These are phyloP conservation scores for Nannizziopsis arthrosporioides DNA, from an alignment of 2,329 filamentous ascomycete genomes.

Conservation along the genomic window DNA sequence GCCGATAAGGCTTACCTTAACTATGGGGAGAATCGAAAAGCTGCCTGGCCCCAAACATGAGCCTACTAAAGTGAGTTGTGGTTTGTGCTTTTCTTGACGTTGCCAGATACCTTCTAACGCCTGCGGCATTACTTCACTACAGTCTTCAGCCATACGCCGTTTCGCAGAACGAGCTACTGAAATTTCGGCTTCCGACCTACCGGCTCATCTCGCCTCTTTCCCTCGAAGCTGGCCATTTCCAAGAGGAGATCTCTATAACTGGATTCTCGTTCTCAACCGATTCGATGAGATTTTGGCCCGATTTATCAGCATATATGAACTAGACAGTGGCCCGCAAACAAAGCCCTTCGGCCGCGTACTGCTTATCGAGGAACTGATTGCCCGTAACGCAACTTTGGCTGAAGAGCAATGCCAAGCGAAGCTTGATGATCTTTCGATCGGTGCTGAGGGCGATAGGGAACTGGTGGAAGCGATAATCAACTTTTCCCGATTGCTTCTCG, in stretches of 20 bases:
- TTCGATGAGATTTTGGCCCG: constrained; percentile 81
- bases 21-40: constrained; percentile 45
- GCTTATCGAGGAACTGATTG: constrained; percentile 37
- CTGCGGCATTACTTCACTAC: constrained; percentile 15
- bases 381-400: constrained; percentile 48
- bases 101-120: constrained; percentile 16
- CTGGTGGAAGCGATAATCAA: constrained; percentile 68
- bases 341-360: constrained; percentile 51
- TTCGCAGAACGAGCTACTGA: constrained; percentile 63
- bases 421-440: constrained; percentile 52
- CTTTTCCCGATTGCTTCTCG: constrained; percentile 77
- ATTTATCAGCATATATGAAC: constrained; percentile 67
- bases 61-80: constrained; percentile 37
- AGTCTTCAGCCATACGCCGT: constrained; percentile 79
- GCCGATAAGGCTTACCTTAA: constrained; percentile 25
- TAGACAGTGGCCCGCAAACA: constrained; percentile 69
- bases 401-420: constrained; percentile 43
- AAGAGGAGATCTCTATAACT: constrained; percentile 91
- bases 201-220: constrained; percentile 64
- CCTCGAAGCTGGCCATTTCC: constrained; percentile 90
- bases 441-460: constrained; percentile 63
- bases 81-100: background rate
- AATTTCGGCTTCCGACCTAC: constrained; percentile 62
- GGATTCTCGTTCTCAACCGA: constrained; percentile 86
- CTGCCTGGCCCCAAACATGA: constrained; percentile 42